Conservation (phyloP, 2,329 filamentous ascomycete genomes). For the Thielaviopsis euricoi region DNA sequence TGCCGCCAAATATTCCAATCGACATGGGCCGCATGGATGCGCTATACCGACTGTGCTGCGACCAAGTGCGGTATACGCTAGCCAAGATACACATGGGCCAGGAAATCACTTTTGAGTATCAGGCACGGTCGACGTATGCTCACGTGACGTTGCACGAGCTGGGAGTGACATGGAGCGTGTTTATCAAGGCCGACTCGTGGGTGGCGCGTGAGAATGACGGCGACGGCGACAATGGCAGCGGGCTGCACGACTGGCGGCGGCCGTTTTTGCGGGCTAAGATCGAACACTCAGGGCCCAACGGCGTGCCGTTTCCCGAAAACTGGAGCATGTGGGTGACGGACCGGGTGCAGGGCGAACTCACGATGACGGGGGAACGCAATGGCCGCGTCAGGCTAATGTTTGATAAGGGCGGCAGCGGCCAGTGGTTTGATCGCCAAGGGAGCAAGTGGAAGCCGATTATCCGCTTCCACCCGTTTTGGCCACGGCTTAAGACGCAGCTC, state of each 20-base stretch:
- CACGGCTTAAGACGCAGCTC: neutral
- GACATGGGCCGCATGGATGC: neutral
- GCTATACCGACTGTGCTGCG: constrained; percentile 6
- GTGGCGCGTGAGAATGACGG: neutral
- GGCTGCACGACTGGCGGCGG: neutral
- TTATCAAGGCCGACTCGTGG: constrained; percentile 1
- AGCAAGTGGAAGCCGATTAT: constrained; percentile 6
- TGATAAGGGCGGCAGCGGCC: neutral
- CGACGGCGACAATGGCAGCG: too few species aligned
- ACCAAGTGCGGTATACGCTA: neutral
- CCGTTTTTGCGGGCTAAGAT: constrained; percentile 4
- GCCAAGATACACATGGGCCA: neutral
- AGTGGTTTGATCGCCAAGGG: neutral
- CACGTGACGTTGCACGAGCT: constrained; percentile 5
- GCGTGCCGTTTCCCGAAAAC: neutral
- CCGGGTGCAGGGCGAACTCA: neutral
- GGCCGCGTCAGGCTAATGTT: constrained; percentile 1
- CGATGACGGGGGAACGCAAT: constrained; percentile 1
- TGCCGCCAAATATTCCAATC: neutral
- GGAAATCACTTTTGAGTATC: constrained; percentile 3
- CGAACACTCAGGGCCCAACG: neutral
- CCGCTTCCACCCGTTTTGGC: constrained; percentile 3
- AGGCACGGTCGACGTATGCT: constrained; percentile 3
- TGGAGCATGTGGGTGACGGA: constrained; percentile 7
- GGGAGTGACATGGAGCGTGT: constrained; percentile 12